phyloP scores from a whole-genome alignment of 1,284 basidiomycete species.

The Bjerkandera adusta region DNA sequence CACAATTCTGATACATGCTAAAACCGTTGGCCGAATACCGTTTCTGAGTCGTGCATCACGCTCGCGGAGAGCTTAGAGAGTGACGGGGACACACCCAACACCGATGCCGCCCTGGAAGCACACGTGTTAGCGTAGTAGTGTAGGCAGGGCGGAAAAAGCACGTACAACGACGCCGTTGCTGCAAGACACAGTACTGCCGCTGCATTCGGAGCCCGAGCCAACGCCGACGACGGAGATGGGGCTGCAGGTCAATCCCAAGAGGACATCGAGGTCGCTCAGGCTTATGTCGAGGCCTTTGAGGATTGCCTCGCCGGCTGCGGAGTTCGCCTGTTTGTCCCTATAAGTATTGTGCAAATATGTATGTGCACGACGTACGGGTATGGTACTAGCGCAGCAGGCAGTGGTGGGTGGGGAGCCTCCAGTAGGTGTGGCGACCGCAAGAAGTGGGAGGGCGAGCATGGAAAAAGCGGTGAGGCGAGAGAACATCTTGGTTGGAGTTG shows the following conservation, averaged over 20 bases:
- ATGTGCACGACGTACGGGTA: conserved; percentile 1
- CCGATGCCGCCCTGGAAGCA: too few relatives aligned
- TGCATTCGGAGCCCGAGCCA: conserved; percentile 10
- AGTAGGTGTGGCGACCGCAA: conserved; percentile 5
- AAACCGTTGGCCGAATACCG: too few relatives aligned
- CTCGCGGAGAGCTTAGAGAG: too few relatives aligned
- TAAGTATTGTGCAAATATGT: not conserved
- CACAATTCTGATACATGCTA: too few relatives aligned
- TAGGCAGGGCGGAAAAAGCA: too few relatives aligned
- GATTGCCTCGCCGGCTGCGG: not conserved
- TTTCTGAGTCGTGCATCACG: too few relatives aligned
- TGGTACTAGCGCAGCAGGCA: too few relatives aligned
- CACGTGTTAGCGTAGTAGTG: too few relatives aligned
- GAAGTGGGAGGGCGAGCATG: conserved; percentile 3
- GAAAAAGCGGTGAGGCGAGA: not conserved
- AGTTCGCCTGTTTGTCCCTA: conserved; percentile 7
- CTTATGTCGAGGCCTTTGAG: conserved; percentile 1
- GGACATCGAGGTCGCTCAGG: conserved; percentile 4
- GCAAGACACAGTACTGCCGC: conserved; percentile 9
- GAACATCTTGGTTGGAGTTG: conserved; percentile 4
- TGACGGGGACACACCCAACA: too few relatives aligned
- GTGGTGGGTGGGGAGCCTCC: too few relatives aligned
- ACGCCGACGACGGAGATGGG: conserved; percentile 14
- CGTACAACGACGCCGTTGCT: conserved; percentile 13
- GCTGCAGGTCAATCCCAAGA: conserved; percentile 11